Evolutionary conservation across 129 eudicot species (phyloP), one percentile per base, ranked within the genome.

Genomic region (Lactuca saligna): DNA sequence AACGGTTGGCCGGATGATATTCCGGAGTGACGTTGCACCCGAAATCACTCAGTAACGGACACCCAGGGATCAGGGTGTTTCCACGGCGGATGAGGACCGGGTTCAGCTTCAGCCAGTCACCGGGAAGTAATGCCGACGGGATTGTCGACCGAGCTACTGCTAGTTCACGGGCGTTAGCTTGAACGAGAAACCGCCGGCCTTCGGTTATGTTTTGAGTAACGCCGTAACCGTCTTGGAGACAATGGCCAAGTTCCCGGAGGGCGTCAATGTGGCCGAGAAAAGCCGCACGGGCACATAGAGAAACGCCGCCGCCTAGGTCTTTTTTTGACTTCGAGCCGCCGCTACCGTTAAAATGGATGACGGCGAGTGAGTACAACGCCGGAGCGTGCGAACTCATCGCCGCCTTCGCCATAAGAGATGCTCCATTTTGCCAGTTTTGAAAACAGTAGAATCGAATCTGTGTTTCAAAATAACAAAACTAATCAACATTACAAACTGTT

Each of bases 191-290:
- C 14, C 85, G 65, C 39, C 71, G 75, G 17, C 85, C 85, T 34
- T 71, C 81, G 7, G 32, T 14, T 51, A 42, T 32, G 58, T 76
- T 81, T 53, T 63, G 56, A 2, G 48, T 25, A 13, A 81, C 62
- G 31, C 85, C 85, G 62, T 76, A 76, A n/a, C 85, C 85, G 79
- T 81, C 82, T 46, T 76, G 75, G 6, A 81, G 49, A 29, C 85
- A 81, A 16, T 71, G 82, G 54, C 85, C 82, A 0, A 81, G 65
- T 31, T 81, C 85, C 10, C 85, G 78, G 34, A 76, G 71, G 0
- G 85, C 85, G 72, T 66, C 85, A 3, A 81, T 35, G 82, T 81
- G 85, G 68, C 85, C 85, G 8, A 76, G 72, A 54, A 15, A 71
- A 4, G 85, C 82, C 4, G 85, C 85, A 34, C 75, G 78, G 9